Percentiles rank a stretch among this genome's conserved stretches.
Evolutionary conservation across 495 filamentous ascomycete genomes (phyloP).

Genomic region (Xylaria castorea): DNA sequence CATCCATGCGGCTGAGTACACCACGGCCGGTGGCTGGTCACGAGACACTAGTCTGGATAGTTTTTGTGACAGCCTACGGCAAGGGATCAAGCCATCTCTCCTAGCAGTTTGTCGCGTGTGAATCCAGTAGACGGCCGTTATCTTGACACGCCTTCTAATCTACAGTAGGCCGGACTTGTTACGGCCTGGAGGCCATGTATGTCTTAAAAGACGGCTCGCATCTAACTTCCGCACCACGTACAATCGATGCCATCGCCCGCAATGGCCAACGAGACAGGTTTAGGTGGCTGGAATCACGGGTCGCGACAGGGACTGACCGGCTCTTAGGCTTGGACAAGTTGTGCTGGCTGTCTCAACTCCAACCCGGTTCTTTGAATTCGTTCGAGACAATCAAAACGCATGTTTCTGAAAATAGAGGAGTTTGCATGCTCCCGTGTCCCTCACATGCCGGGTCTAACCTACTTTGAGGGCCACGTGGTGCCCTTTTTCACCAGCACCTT

Average conservation of each 20-base stretch:
- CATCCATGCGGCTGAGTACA: neutral
- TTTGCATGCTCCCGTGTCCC: conserved; percentile 14
- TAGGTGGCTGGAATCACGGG: conserved; percentile 15
- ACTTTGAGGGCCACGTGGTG: conserved; percentile 21
- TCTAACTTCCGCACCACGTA: conserved; percentile 19
- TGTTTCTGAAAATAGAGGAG: conserved; percentile 11
- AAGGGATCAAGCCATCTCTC: neutral
- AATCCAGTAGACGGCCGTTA: neutral
- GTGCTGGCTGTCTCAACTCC: conserved; percentile 3
- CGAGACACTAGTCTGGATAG: neutral
- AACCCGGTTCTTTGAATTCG: neutral
- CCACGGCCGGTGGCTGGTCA: neutral
- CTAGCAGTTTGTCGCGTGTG: neutral
- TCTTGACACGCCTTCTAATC: neutral
- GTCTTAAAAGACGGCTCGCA: conserved; percentile 18
- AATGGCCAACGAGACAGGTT: neutral
- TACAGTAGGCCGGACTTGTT: conserved; percentile 3
- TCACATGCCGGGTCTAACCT: conserved; percentile 6
- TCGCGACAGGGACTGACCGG: neutral
- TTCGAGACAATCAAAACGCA: conserved; percentile 2
- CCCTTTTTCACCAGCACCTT: conserved; percentile 10
- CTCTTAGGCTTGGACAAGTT: neutral
- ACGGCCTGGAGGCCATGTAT: conserved; percentile 17
- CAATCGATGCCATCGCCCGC: conserved; percentile 30
- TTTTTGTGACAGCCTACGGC: neutral